Conservation (phyloP, 2,329 filamentous ascomycete genomes). For the Hymenoscyphus fraxineus region DNA sequence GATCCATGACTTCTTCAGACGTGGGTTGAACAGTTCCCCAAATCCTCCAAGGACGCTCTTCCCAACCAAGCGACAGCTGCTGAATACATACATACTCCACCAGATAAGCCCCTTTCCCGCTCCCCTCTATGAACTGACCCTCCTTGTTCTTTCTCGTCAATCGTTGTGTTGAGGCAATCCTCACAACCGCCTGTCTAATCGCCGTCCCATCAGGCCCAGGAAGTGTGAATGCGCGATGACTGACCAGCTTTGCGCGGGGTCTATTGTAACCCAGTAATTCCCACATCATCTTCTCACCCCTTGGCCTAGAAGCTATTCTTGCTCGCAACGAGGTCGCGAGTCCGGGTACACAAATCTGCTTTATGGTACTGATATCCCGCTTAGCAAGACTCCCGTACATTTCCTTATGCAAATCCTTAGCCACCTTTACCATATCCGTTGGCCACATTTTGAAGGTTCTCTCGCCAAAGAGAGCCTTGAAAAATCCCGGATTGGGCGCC, state of each 20-base stretch:
- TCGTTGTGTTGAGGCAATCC: conserved; percentile 54
- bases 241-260: conserved; percentile 36
- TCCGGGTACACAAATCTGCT: conserved; percentile 50
- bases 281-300: conserved; percentile 47
- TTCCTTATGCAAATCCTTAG: conserved; percentile 55
- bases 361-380: conserved; percentile 50
- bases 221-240: conserved; percentile 50
- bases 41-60: conserved; percentile 54
- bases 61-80: conserved; percentile 41
- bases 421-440: conserved; percentile 51
- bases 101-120: conserved; percentile 50
- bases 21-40: conserved; percentile 61
- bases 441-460: conserved; percentile 17
- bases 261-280: conserved; percentile 50
- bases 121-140: conserved; percentile 42
- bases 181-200: conserved; percentile 58
- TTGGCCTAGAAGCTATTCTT: conserved; percentile 50
- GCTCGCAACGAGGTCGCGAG: conserved; percentile 50
- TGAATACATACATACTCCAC: conserved; percentile 64
- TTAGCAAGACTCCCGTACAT: conserved; percentile 60
- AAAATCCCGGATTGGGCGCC: not conserved
- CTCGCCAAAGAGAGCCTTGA: not conserved
- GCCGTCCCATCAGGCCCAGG: conserved; percentile 40
- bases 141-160: conserved; percentile 38
- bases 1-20: conserved; percentile 36